A percentile compares a stretch with the other conserved stretches of the same genome.
Evolutionary conservation across 2,329 filamentous ascomycete species (phyloP).

Genomic region (Stromatinia cepivora): DNA sequence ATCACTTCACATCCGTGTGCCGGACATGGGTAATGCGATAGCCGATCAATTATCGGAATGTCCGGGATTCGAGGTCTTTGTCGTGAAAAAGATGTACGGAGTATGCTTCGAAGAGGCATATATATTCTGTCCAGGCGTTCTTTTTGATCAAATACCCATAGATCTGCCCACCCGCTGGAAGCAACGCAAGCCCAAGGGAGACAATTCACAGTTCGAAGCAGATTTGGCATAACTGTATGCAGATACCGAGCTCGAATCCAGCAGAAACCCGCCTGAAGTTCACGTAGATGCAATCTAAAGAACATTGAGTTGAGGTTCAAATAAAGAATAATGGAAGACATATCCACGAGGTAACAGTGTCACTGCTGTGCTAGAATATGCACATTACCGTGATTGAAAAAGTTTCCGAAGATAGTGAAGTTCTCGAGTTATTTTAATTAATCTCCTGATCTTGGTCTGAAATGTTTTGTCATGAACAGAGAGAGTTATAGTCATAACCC

Average conservation of each 20-base stretch:
- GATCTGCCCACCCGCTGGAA: too few relatives aligned
- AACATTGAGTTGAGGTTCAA: not conserved
- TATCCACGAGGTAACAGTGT: not conserved
- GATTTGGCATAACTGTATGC: constrained; percentile 11
- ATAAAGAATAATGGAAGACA: not conserved
- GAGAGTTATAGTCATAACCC: too few relatives aligned
- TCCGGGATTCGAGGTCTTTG: not conserved
- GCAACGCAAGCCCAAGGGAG: not conserved
- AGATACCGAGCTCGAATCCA: not conserved
- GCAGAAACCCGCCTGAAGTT: not conserved
- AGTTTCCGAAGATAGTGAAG: not conserved
- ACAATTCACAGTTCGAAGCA: not conserved
- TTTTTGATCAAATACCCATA: too few relatives aligned
- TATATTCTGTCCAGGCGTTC: not conserved
- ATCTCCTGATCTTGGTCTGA: too few relatives aligned
- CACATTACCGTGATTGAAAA: not conserved
- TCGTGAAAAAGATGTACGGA: not conserved
- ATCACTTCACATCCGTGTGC: not conserved
- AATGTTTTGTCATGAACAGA: too few relatives aligned
- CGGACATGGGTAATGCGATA: not conserved
- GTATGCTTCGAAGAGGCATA: not conserved
- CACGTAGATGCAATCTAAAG: not conserved
- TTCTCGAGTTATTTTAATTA: too few relatives aligned
- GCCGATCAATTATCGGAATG: constrained; percentile 1
- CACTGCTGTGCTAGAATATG: not conserved